Evolutionary conservation across 768 basidiomycete genomes (phyloP).

Genomic region (Saitozyma podzolica): DNA sequence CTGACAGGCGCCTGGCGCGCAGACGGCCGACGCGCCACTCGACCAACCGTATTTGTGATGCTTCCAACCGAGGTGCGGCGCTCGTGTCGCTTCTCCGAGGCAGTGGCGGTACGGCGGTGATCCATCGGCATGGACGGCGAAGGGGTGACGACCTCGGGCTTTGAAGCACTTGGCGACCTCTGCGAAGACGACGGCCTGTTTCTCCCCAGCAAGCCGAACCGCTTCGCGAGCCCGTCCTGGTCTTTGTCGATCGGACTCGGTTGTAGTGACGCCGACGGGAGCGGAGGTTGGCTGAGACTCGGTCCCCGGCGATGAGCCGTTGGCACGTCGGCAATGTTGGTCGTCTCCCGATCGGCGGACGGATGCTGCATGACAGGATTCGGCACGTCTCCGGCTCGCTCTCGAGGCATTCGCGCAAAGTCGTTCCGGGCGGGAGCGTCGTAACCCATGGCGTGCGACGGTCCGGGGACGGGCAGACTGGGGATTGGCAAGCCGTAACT

Average conservation of each 20-base stretch:
- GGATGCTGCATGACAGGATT: constrained; percentile 54
- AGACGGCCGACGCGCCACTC: constrained; percentile 23
- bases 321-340: constrained; percentile 40
- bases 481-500: constrained; percentile 45
- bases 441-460: constrained; percentile 60
- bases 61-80: constrained; percentile 44
- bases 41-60: constrained; percentile 34
- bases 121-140: constrained; percentile 55
- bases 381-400: constrained; percentile 35
- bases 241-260: constrained; percentile 38
- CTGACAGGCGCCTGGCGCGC: constrained; percentile 8
- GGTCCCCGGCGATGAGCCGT: constrained; percentile 32
- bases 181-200: constrained; percentile 12
- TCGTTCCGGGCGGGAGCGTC: constrained; percentile 65
- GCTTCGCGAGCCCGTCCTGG: constrained; percentile 21
- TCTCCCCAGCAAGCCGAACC: constrained; percentile 33
- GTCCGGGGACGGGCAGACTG: constrained; percentile 49
- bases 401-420: constrained; percentile 25
- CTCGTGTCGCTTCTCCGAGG: constrained; percentile 42
- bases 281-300: constrained; percentile 25
- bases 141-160: constrained; percentile 5
- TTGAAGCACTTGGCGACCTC: constrained; percentile 9
- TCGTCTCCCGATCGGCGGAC: constrained; percentile 44
- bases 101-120: constrained; percentile 30
- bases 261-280: constrained; percentile 61